A percentile compares a stretch with the other conserved stretches of the same genome.
Conservation (phyloP, 2,329 filamentous ascomycete genomes). For the Sphaceloma murrayae region DNA sequence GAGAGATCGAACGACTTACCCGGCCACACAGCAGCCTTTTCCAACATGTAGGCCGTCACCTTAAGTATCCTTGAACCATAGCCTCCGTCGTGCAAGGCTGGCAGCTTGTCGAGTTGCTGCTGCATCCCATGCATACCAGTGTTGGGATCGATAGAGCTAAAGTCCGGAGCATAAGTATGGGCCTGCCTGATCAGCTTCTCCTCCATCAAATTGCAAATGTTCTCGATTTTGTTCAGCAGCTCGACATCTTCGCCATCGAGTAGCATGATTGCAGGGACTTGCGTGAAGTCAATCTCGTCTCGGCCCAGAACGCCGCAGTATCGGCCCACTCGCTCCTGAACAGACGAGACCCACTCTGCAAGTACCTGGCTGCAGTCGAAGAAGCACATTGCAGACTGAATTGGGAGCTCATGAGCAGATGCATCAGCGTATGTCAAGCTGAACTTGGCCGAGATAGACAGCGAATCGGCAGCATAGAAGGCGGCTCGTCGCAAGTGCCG, state of each 20-base stretch:
- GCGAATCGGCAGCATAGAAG: constrained; percentile 84
- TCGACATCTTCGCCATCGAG: constrained; percentile 87
- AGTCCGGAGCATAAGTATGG: constrained; percentile 43
- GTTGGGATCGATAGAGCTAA: constrained; percentile 44
- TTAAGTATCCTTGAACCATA: constrained; percentile 78
- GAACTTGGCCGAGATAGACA: constrained; percentile 78
- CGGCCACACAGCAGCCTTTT: constrained; percentile 87
- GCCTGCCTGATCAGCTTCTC: constrained; percentile 56
- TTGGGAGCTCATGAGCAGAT: constrained; percentile 71
- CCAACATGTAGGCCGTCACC: constrained; percentile 76
- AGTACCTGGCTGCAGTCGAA: constrained; percentile 93
- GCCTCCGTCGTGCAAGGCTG: constrained; percentile 52
- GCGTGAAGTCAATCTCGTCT: constrained; percentile 65
- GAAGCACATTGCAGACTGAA: constrained; percentile 83
- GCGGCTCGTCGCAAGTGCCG: constrained; percentile 87
- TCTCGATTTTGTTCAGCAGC: constrained; percentile 70
- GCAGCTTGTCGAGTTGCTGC: constrained; percentile 34
- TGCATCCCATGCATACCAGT: constrained; percentile 31
- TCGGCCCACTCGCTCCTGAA: constrained; percentile 86
- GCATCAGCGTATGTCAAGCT: constrained; percentile 79
- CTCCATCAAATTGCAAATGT: constrained; percentile 67
- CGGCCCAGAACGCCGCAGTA: constrained; percentile 81
- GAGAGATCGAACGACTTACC: constrained; percentile 47
- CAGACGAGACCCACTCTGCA: constrained; percentile 84
- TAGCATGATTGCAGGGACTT: constrained; percentile 80